Conservation (phyloP, 495 filamentous ascomycete genomes). For the Xylaria grammica region DNA sequence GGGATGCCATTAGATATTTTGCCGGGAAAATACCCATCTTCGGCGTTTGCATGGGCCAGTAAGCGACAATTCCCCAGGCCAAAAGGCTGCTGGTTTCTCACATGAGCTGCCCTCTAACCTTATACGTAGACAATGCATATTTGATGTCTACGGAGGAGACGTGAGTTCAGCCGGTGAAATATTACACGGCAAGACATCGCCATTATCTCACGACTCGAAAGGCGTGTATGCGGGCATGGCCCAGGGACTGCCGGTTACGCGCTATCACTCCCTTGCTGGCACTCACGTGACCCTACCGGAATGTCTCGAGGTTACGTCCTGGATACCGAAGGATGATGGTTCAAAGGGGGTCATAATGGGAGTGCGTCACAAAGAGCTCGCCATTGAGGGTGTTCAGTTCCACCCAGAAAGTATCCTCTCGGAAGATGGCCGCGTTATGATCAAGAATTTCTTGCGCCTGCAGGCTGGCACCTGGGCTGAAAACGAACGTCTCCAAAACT, state of each 20-base stretch:
- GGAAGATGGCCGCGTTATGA: constrained; percentile 83
- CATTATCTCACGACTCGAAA: constrained; percentile 83
- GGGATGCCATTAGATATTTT: constrained; percentile 88
- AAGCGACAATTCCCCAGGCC: constrained; percentile 41
- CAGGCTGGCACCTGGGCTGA: constrained; percentile 89
- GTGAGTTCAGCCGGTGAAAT: constrained; percentile 96
- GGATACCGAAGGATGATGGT: constrained; percentile 69
- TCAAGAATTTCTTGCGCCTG: constrained; percentile 88
- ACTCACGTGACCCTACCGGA: constrained; percentile 87
- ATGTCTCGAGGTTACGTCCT: constrained; percentile 89
- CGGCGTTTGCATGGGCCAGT: constrained; percentile 97
- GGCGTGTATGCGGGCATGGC: constrained; percentile 82
- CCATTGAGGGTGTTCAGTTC: constrained; percentile 94
- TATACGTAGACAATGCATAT: constrained; percentile 82
- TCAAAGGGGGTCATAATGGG: constrained; percentile 92
- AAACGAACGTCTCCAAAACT: constrained; percentile 62
- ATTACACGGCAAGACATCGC: constrained; percentile 94
- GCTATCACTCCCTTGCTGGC: constrained; percentile 96
- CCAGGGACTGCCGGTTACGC: constrained; percentile 81
- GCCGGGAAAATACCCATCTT: constrained; percentile 96
- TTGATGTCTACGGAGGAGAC: constrained; percentile 85
- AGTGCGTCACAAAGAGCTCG: constrained; percentile 86
- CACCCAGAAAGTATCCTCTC: constrained; percentile 98
- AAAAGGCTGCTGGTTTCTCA: not conserved
- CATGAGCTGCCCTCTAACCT: constrained; percentile 4